Evolutionary conservation across 257 asterid species (phyloP), one percentile per base, ranked within the genome.

Genomic region (Fraxinus cuspidata): DNA sequence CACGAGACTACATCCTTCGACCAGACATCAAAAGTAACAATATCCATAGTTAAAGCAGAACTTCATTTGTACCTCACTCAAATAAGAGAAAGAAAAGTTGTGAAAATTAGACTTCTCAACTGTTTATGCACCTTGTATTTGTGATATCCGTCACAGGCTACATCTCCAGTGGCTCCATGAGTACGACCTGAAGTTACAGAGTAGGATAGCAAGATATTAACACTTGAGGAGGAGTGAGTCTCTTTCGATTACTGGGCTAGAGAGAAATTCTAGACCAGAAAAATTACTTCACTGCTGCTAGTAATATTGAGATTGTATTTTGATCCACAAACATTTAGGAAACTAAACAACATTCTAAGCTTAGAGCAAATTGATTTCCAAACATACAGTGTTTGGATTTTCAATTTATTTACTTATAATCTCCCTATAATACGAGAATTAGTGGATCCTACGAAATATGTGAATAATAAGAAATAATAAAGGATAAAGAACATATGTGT

Each of bases 111-210:
- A 37, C 65, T 47, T 6, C 28, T 37, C 35, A 42, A 40, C 15
- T 40, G 34, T 73, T 16, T 27, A 76, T 56, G 15, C 32, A 84
- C 92, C 90, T 82, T 84, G 74, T 82, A 88, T 69, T 86, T 88
- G 83, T 88, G 92, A 74, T 88, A 86, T 32, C 86, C 84, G 67
- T 86, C 88, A 34, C 92, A 88, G 47, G 88, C 81, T 72, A 84
- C 78, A 44, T 88, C 90, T 72, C 88, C 90, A 60, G 72, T 82
- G 79, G 83, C 84, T 44, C 90, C 90, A 29, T 27, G 28, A 0
- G 70, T 6, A 18, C 16, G 83, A 67, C 86, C 93, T 89, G 84
- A 60, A 53, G 81, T 21, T 60, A 71, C 0, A 63, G 53, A 32
- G 38, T 47, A 49, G 27, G 10, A 56, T 6, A 56, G 65, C 65